A percentile compares a stretch with the other conserved stretches of the same genome.
Evolutionary conservation across 495 filamentous ascomycete genomes (phyloP).

Genomic region (Aspergillus coremiiformis): DNA sequence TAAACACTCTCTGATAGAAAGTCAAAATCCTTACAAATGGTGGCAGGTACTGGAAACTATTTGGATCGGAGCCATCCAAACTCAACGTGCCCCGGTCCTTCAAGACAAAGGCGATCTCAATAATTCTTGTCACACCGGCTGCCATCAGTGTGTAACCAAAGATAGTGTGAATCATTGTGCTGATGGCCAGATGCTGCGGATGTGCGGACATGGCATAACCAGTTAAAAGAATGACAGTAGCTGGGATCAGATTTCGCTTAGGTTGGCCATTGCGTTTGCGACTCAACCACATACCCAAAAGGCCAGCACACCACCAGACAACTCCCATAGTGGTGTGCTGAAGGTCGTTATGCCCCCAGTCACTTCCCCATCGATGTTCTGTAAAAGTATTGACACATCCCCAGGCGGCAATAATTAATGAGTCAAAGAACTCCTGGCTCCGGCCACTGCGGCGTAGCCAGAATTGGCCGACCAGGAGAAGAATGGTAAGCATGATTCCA

Average conservation of each 20-base stretch:
- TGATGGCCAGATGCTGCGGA: conserved; percentile 72
- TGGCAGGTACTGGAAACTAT: conserved; percentile 89
- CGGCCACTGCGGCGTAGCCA: conserved; percentile 81
- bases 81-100: conserved; percentile 56
- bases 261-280: conserved; percentile 73
- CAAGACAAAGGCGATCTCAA: conserved; percentile 87
- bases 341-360: conserved; percentile 91
- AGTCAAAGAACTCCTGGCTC: conserved; percentile 97
- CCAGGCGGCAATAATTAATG: conserved; percentile 83
- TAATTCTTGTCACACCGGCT: conserved; percentile 72
- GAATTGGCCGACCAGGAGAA: conserved; percentile 79
- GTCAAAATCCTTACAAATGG: conserved; percentile 63
- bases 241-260: conserved; percentile 87
- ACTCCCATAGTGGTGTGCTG: conserved; percentile 97
- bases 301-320: conserved; percentile 92
- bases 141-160: conserved; percentile 97
- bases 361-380: conserved; percentile 85
- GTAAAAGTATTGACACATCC: conserved; percentile 97
- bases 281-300: conserved; percentile 89
- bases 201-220: conserved; percentile 94
- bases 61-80: conserved; percentile 54
- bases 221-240: conserved; percentile 80
- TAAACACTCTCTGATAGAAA: not conserved
- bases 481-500: conserved; percentile 76
- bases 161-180: conserved; percentile 81